Conservation (phyloP, 768 basidiomycete species). For the Xerocomus brunneocitrinus region DNA sequence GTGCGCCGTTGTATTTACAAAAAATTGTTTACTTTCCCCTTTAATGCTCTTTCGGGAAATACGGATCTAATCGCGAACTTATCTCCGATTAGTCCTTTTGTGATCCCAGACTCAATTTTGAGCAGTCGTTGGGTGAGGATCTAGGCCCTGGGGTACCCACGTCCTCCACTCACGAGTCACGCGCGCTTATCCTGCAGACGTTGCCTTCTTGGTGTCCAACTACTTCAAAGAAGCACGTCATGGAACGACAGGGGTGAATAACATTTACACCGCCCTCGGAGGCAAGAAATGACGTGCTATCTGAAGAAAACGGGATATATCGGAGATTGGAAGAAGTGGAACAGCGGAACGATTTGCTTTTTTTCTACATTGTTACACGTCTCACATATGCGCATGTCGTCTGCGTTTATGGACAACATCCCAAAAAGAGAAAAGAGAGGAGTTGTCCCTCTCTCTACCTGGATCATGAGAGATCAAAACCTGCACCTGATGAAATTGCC, state of each 20-base stretch:
- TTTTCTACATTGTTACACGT: constrained; percentile 6
- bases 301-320: neutral
- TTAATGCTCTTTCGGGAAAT: neutral
- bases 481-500: constrained; percentile 83
- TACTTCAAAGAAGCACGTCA: constrained; percentile 66
- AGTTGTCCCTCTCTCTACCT: neutral
- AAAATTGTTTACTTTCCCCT: neutral
- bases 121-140: constrained; percentile 80
- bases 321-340: constrained; percentile 10
- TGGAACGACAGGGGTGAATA: constrained; percentile 27
- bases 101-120: constrained; percentile 90
- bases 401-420: neutral
- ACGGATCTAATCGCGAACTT: neutral
- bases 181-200: constrained; percentile 41
- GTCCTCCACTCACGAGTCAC: neutral
- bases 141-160: neutral
- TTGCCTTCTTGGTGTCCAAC: constrained; percentile 83
- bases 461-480: constrained; percentile 77
- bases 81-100: constrained; percentile 66
- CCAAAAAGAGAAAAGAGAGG: neutral
- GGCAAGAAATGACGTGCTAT: constrained; percentile 13
- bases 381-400: neutral
- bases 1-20: constrained; percentile 31
- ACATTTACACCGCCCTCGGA: constrained; percentile 30
- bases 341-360: neutral